Base-by-base conservation (phyloP, 495 filamentous ascomycete species). In the Neurospora sp. region DNA sequence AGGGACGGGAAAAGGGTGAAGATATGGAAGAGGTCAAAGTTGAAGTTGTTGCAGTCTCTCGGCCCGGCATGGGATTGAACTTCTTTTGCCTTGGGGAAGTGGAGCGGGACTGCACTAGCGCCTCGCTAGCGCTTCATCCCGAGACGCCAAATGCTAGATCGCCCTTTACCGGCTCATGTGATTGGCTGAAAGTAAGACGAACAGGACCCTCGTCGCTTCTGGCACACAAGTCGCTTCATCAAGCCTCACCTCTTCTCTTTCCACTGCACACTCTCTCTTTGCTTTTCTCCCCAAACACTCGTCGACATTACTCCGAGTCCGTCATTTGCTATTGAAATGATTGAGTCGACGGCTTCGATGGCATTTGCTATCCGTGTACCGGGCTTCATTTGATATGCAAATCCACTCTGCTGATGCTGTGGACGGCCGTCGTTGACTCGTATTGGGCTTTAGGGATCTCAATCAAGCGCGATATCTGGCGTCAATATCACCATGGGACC, bases 111-210 rank as follows among this genome's bases (percentile, higher is more conserved):
- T 72, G 69, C 40, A 41, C 77, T 78, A 77, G 73, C 76, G 39
- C 62, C 77, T 77, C 79, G 77, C 78, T 80, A 76, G 76, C 78
- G 79, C 79, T 80, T 80, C 79, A 81, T 81, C 77, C 78, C 79
- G 79, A 80, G 78, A 81, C 79, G 71, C 54, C 74, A 71, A 73
- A 37, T 79, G 79, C 75, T 75, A 39, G 79, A 81, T 81, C 79
- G 79, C 31, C 79, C 54, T 54, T 14, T 37, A 69, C 12, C 27
- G 46, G 71, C 69, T 10, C 38, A 5, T 16, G 27, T 77, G 72
- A 81, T 81, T 81, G 79, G 79, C 60, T 46, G 37, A 38, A 74
- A 12, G 60, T 70, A 49, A 39, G 74, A 31, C 31, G 31, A 31
- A 31, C 27, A 31, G 27, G 31, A 79, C 60, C 46, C 69, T 62